These are phyloP conservation scores for Phytophthora sansomeana DNA, from an alignment of 352 stramenopile species.

Conservation along the genomic window DNA sequence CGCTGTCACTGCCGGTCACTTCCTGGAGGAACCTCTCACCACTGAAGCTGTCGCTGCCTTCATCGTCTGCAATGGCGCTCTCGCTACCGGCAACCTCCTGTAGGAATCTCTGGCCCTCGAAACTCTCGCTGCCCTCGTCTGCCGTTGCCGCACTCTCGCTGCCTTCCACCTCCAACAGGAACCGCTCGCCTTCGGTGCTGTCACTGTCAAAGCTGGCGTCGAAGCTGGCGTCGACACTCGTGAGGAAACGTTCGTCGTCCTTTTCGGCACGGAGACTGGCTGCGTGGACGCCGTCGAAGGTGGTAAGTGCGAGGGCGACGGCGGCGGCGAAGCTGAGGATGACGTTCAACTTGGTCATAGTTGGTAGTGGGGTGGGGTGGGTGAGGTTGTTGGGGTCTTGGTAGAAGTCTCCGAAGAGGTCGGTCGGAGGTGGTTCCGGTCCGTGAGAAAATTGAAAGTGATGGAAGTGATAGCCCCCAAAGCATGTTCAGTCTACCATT, in stretches of 20 bases:
- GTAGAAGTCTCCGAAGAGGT: too few relatives aligned
- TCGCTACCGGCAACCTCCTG: neutral
- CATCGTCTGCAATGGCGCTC: neutral
- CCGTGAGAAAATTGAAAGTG: too few relatives aligned
- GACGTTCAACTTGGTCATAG: constrained; percentile 35
- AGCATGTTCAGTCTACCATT: too few relatives aligned
- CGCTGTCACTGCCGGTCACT: neutral
- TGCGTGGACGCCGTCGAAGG: constrained; percentile 15
- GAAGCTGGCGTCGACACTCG: constrained; percentile 21
- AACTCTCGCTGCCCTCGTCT: constrained; percentile 3
- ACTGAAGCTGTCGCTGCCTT: neutral
- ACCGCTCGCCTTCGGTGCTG: constrained; percentile 9
- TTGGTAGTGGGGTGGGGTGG: neutral
- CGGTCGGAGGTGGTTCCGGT: too few relatives aligned
- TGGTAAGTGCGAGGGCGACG: constrained; percentile 16
- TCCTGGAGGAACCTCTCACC: neutral
- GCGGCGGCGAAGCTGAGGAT: constrained; percentile 28
- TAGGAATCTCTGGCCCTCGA: neutral
- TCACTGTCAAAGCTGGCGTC: constrained; percentile 1
- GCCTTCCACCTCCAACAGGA: constrained; percentile 12
- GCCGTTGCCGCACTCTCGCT: neutral
- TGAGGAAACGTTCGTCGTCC: constrained; percentile 9
- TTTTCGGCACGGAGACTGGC: constrained; percentile 18
- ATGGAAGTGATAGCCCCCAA: too few relatives aligned
- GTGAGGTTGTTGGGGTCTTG: too few relatives aligned